Evolutionary conservation across 192 early-diverging fungal genomes (phyloP).

Genomic region (Mortierella alpina): DNA sequence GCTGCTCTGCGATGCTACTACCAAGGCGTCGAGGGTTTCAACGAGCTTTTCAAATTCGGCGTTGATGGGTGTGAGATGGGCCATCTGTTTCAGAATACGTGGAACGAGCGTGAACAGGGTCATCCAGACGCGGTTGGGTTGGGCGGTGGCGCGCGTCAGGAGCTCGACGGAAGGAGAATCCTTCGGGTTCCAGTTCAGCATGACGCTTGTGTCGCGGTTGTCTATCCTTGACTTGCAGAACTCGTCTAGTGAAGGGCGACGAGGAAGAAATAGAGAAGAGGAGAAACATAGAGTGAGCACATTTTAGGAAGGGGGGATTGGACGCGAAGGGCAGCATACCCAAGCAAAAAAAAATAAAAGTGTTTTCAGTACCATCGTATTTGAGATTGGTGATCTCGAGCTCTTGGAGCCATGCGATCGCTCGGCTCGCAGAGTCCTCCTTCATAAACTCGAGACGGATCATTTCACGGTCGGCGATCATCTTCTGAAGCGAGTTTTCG

Average conservation of each 20-base stretch:
- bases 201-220: slow-evolving; percentile 78
- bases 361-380: slow-evolving; percentile 70
- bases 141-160: slow-evolving; percentile 52
- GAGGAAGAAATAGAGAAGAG: too few species aligned
- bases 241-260: slow-evolving; percentile 32
- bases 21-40: slow-evolving; percentile 8
- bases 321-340: neutral
- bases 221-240: slow-evolving; percentile 64
- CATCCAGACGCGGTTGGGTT: slow-evolving; percentile 49
- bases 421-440: slow-evolving; percentile 59
- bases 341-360: slow-evolving; percentile 9
- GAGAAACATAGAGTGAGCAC: neutral
- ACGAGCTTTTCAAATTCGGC: slow-evolving; percentile 31
- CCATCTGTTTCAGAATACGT: slow-evolving; percentile 42
- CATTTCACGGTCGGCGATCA: slow-evolving; percentile 72
- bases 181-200: slow-evolving; percentile 65
- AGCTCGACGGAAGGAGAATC: slow-evolving; percentile 47
- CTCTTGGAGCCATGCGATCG: slow-evolving; percentile 64
- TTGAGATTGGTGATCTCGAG: slow-evolving; percentile 65
- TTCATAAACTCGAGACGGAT: slow-evolving; percentile 72
- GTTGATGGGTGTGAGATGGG: slow-evolving; percentile 18
- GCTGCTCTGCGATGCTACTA: neutral
- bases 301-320: slow-evolving; percentile 1
- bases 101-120: slow-evolving; percentile 39
- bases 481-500: slow-evolving; percentile 78